Base-by-base conservation (phyloP, 148 eudicot species). In the Rhododendron molle region DNA sequence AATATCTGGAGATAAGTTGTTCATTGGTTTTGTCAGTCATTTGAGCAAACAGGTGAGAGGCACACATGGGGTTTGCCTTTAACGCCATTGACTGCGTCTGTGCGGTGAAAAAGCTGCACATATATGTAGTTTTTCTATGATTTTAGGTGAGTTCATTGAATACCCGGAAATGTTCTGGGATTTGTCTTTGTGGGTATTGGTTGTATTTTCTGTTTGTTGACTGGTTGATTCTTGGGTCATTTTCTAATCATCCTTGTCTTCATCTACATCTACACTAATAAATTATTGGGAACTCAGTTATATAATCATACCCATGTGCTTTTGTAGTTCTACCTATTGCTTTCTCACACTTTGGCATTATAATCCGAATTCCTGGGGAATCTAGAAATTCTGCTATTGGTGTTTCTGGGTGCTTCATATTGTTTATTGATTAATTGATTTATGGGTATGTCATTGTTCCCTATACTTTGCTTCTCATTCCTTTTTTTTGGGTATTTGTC, bases 41-140 rank as follows among this genome's bases (percentile, higher is more conserved):
- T 89, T 91, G 88, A 92, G 88, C 90, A 86, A 93, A 88, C 88
- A 90, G 88, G 87, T 91, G 85, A 89, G 82, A 83, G 85, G 88
- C 87, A 91, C 95, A 93, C 92, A 91, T 93, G 93, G 91, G 86
- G 83, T 85, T 56, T 28, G 60, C 44, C 47, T 83, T 44, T 30
- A 15, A 7, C 60, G 78, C 85, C 78, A 83, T 46, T 26, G 76
- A 83, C 34, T 71, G 18, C 78, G 85, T 46, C 77, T 83, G 60
- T 30, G 40, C 18, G 11, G 58, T 23, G n/a, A 44, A 44, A 65
- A 65, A 26, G 23, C 30, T 65, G 30, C 30, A 65, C 72, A 3
- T 9, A 28, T 65, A 21, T 0, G 4, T 60, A 65, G 69, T 62
- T 62, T 62, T 5, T 2, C 28, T 9, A 62, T 0, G 26, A 21